Conservation (phyloP, 345 rosid species). For the Clarkia xantiana region DNA sequence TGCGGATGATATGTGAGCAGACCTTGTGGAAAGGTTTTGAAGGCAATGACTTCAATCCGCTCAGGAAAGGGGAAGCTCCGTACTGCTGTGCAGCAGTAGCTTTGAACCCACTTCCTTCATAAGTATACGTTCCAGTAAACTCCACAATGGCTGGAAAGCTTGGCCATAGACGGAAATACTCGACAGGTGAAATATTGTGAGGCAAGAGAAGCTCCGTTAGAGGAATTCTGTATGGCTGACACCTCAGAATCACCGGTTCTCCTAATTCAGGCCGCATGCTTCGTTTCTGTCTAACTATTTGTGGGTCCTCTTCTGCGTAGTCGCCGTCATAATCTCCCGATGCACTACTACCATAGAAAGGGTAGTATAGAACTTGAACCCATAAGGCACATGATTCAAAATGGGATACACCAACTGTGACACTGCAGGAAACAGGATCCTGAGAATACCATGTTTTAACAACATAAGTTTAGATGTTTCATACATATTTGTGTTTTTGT, state of each 20-base stretch:
- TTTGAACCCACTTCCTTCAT: slow-evolving; percentile 96
- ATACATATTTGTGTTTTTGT: no score
- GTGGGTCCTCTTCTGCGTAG: slow-evolving; percentile 83
- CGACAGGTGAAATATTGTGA: slow-evolving; percentile 86
- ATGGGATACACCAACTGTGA: slow-evolving; percentile 91
- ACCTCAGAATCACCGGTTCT: slow-evolving; percentile 90
- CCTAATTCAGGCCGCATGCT: slow-evolving; percentile 78
- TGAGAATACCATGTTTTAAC: slow-evolving; percentile 15
- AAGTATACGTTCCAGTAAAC: slow-evolving; percentile 69
- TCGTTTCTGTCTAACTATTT: slow-evolving; percentile 65
- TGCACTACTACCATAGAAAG: slow-evolving; percentile 81
- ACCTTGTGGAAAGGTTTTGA: slow-evolving; percentile 91
- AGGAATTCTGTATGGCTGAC: slow-evolving; percentile 95
- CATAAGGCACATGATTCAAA: slow-evolving; percentile 91
- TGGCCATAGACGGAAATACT: slow-evolving; percentile 98
- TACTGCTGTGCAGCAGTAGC: slow-evolving; percentile 99
- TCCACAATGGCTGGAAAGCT: slow-evolving; percentile 89
- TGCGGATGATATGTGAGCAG: slow-evolving; percentile 83
- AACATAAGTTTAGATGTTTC: background rate
- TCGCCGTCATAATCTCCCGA: slow-evolving; percentile 73
- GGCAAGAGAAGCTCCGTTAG: slow-evolving; percentile 92
- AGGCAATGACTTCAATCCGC: slow-evolving; percentile 77
- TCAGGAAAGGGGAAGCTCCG: slow-evolving; percentile 85
- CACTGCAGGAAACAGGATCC: slow-evolving; percentile 93
- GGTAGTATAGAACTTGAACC: slow-evolving; percentile 94